phyloP scores from a whole-genome alignment of 768 basidiomycete species.

The Tylopilus subfusipes region DNA sequence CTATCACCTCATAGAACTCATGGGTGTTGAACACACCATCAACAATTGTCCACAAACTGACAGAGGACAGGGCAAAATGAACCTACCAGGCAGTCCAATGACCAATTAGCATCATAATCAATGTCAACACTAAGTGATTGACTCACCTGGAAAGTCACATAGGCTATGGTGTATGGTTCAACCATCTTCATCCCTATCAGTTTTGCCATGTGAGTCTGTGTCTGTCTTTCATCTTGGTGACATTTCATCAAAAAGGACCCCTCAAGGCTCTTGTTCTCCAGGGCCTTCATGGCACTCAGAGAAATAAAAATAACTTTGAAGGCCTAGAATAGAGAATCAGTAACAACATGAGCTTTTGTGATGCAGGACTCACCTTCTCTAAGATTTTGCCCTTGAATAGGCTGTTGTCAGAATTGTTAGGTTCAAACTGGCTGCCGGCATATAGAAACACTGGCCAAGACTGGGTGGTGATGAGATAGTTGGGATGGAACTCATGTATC shows the following conservation, averaged over 20 bases:
- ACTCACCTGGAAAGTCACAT: no score
- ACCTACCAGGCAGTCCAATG: no score
- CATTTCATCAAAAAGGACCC: not conserved
- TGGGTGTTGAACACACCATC: not conserved
- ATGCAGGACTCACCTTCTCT: no score
- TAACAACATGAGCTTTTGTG: no score
- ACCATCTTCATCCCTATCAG: not conserved
- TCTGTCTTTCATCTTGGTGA: not conserved
- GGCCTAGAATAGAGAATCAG: no score
- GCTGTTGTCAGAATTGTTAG: not conserved
- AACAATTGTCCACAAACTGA: not conserved
- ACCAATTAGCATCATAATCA: no score
- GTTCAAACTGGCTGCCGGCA: not conserved
- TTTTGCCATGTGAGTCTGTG: not conserved
- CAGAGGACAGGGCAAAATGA: not conserved
- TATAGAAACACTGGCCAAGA: no score
- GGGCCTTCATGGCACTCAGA: not conserved
- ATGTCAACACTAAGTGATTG: no score
- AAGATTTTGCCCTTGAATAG: not conserved
- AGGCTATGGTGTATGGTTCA: no score
- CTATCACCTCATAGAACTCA: not conserved
- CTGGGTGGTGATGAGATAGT: not conserved
- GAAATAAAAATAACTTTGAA: conserved; percentile 1
- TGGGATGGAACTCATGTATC: not conserved
- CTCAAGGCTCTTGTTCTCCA: not conserved